A percentile compares a stretch with the other conserved stretches of the same genome.
Conservation (phyloP, 129 eudicot genomes). For the Chrysanthemum seticuspe region DNA sequence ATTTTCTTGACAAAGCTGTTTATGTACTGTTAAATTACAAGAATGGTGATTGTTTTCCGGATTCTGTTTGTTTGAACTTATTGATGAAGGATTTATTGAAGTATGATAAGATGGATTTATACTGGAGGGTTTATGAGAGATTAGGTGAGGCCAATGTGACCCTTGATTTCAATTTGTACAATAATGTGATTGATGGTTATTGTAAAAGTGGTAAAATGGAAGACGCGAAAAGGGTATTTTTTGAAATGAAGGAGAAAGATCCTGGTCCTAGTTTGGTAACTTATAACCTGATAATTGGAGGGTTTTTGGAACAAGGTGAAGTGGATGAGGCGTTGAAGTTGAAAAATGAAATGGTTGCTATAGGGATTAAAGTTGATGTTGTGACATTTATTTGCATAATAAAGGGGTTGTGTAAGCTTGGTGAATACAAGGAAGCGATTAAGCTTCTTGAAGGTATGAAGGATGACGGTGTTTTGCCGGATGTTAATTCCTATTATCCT, state of each 20-base stretch:
- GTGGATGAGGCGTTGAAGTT: not conserved
- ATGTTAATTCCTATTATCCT: not conserved
- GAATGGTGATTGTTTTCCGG: conserved; percentile 11
- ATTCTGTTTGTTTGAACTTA: conserved; percentile 31
- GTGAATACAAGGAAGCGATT: not conserved
- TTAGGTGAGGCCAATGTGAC: conserved; percentile 16
- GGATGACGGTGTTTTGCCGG: not conserved
- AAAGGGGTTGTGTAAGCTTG: conserved; percentile 1
- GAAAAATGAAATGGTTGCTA: not conserved
- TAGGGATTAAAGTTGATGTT: not conserved
- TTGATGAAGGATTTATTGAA: conserved; percentile 39
- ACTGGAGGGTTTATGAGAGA: conserved; percentile 36
- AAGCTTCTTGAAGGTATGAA: not conserved
- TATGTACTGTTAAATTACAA: conserved; percentile 15
- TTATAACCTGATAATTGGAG: not conserved
- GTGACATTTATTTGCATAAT: not conserved
- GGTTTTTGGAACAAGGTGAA: not conserved
- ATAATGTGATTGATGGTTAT: conserved; percentile 34
- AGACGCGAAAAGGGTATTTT: conserved; percentile 36
- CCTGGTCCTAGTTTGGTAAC: conserved; percentile 23
- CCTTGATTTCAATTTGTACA: conserved; percentile 31
- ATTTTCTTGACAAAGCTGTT: conserved; percentile 28
- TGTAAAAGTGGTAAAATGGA: conserved; percentile 34
- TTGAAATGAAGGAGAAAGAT: conserved; percentile 28
- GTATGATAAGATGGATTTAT: conserved; percentile 33